Conservation (phyloP, 257 asterid species). For the Lycium barbarum region DNA sequence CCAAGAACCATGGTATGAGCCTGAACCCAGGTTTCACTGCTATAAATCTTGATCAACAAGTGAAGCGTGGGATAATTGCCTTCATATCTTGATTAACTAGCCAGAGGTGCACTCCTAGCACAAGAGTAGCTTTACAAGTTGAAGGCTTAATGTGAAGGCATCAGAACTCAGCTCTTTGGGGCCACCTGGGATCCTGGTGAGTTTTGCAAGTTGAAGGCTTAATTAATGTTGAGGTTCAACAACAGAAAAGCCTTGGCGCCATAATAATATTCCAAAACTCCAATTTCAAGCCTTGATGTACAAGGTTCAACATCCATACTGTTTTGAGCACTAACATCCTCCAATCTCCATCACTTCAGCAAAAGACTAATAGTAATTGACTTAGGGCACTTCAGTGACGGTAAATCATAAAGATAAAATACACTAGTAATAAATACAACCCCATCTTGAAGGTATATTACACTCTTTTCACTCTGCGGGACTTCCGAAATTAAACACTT, state of each 20-base stretch:
- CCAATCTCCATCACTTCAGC: constrained; percentile 2
- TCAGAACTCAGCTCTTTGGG: not conserved
- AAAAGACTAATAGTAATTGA: not conserved
- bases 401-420: constrained; percentile 23
- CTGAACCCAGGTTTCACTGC: not conserved
- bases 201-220: not conserved
- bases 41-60: constrained; percentile 17
- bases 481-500: constrained; percentile 5
- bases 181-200: constrained; percentile 8
- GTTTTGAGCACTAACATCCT: constrained; percentile 2
- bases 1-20: constrained; percentile 9
- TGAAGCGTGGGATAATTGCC: not conserved
- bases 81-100: not conserved
- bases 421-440: not conserved
- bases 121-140: not conserved
- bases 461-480: not conserved
- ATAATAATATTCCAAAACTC: not conserved
- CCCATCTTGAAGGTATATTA: not conserved
- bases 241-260: not conserved
- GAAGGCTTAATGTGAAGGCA: not conserved
- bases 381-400: not conserved
- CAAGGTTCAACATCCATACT: constrained; percentile 6
- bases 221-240: not conserved
- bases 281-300: not conserved
- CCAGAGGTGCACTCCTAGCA: not conserved